Evolutionary conservation across 345 rosid genomes (phyloP).

Genomic region (Hibiscus syriacus): DNA sequence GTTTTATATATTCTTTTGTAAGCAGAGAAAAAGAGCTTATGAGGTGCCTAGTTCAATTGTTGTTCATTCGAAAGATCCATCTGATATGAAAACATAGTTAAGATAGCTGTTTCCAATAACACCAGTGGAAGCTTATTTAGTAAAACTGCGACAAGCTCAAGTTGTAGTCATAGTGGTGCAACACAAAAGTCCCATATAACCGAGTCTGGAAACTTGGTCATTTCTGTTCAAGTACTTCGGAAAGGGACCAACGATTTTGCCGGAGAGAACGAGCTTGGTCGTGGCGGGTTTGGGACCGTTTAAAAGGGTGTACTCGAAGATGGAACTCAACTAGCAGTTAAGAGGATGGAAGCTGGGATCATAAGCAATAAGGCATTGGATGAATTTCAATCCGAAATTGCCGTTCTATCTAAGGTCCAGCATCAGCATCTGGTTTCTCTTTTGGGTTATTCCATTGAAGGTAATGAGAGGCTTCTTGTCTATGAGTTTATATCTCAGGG

Average conservation of each 20-base stretch:
- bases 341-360: slow-evolving; percentile 67
- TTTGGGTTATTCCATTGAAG: slow-evolving; percentile 60
- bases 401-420: slow-evolving; percentile 67
- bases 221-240: slow-evolving; percentile 70
- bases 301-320: slow-evolving; percentile 50
- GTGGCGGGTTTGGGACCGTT: slow-evolving; percentile 55
- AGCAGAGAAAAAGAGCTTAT: no score
- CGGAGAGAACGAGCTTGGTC: slow-evolving; percentile 58
- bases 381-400: slow-evolving; percentile 72
- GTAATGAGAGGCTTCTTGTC: slow-evolving; percentile 61
- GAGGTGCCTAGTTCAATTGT: no score
- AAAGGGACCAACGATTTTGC: slow-evolving; percentile 61
- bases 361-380: slow-evolving; percentile 51
- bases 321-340: slow-evolving; percentile 65
- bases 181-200: slow-evolving; percentile 50
- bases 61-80: no score
- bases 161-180: slow-evolving; percentile 37
- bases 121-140: no score
- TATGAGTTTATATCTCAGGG: slow-evolving; percentile 81
- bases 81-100: no score
- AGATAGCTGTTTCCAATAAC: no score
- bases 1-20: no score
- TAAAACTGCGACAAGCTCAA: slow-evolving; percentile 47
- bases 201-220: slow-evolving; percentile 70
- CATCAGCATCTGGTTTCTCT: slow-evolving; percentile 74